phyloP scores from a whole-genome alignment of 495 filamentous ascomycete genomes.

The Tuber aestivum region DNA sequence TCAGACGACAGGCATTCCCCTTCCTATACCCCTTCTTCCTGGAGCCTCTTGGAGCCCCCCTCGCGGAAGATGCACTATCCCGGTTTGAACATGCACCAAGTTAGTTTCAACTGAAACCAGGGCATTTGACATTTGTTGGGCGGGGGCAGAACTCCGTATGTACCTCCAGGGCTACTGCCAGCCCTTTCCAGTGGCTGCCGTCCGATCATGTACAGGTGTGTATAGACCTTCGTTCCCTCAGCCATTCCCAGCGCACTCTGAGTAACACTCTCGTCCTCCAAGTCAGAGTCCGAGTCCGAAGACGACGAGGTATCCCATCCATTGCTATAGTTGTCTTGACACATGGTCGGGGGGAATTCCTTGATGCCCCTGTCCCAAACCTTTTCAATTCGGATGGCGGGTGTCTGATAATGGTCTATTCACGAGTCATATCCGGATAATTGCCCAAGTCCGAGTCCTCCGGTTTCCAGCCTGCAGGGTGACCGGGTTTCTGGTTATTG shows the following conservation, averaged over 20 bases:
- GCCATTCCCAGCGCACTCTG: conserved; percentile 40
- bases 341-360: conserved; percentile 14
- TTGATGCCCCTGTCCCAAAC: conserved; percentile 14
- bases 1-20: conserved; percentile 34
- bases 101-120: conserved; percentile 27
- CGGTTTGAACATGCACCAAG: conserved; percentile 20
- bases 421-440: conserved; percentile 25
- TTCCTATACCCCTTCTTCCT: conserved; percentile 33
- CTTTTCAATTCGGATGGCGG: conserved; percentile 15
- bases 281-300: conserved; percentile 34
- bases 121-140: conserved; percentile 16
- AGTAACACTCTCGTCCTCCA: conserved; percentile 25
- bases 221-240: conserved; percentile 39
- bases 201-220: conserved; percentile 26
- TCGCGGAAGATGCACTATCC: conserved; percentile 28
- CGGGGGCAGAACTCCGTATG: conserved; percentile 36
- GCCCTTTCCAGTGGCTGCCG: conserved; percentile 32
- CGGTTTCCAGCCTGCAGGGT: conserved; percentile 35
- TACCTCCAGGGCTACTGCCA: conserved; percentile 37
- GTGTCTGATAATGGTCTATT: conserved; percentile 25
- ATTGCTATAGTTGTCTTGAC: conserved; percentile 22
- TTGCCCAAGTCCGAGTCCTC: conserved; percentile 32
- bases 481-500: conserved; percentile 33
- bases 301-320: conserved; percentile 26
- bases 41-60: conserved; percentile 19